phyloP scores from a whole-genome alignment of 352 stramenopile genomes.

The Globisporangium cylindrosporum region DNA sequence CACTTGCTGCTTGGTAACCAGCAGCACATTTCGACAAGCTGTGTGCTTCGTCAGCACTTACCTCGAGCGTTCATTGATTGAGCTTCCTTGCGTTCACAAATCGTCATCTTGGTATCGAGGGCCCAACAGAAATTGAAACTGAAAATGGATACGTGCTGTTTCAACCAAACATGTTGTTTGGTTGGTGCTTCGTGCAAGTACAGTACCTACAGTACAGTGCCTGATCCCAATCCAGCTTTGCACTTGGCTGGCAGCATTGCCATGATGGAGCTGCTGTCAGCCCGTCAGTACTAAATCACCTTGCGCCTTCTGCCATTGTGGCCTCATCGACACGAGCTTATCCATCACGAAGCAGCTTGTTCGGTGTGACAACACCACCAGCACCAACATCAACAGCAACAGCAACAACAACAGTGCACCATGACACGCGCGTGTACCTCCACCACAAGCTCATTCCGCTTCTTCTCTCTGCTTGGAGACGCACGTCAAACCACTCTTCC shows the following conservation, averaged over 20 bases:
- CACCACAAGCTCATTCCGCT: conserved; percentile 15
- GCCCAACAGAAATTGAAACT: background rate
- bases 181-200: background rate
- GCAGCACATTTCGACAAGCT: no score
- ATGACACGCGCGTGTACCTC: background rate
- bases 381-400: background rate
- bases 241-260: background rate
- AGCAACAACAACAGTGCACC: background rate
- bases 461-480: conserved; percentile 1
- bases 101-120: no score
- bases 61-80: no score
- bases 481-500: conserved; percentile 5
- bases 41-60: no score
- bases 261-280: background rate
- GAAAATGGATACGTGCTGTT: background rate
- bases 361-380: background rate
- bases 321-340: background rate
- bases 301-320: background rate
- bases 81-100: no score
- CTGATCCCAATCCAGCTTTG: background rate
- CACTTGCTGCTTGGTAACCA: no score
- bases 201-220: background rate
- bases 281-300: background rate
- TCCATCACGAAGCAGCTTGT: background rate
- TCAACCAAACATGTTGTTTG: background rate